Evolutionary conservation across 108 stramenopile species (phyloP).

Genomic region (Licmophora abbreviata): DNA sequence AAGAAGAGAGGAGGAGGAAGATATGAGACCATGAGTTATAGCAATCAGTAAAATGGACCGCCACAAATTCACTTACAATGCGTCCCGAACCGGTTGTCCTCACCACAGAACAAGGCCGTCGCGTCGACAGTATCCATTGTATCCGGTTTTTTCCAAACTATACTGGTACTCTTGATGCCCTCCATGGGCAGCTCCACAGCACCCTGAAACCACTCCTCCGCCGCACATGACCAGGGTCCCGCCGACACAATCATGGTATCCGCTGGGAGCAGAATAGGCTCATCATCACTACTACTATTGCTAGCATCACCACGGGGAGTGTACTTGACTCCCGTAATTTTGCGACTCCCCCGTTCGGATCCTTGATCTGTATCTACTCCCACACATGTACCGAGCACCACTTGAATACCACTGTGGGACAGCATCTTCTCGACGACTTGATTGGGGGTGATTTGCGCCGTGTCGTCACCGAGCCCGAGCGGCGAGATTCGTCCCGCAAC

Average conservation of each 20-base stretch:
- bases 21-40: not conserved
- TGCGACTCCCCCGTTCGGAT: conserved; percentile 14
- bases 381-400: conserved; percentile 60
- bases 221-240: conserved; percentile 75
- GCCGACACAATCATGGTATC: conserved; percentile 63
- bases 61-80: conserved; percentile 49
- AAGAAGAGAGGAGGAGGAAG: not conserved
- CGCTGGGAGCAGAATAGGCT: conserved; percentile 26
- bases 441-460: conserved; percentile 77
- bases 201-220: conserved; percentile 72
- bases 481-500: conserved; percentile 41
- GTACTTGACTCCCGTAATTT: conserved; percentile 55
- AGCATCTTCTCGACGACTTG: conserved; percentile 80
- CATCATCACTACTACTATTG: conserved; percentile 3
- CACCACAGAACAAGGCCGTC: conserved; percentile 93
- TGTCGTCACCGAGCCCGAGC: conserved; percentile 74
- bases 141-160: conserved; percentile 74
- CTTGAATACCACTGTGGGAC: conserved; percentile 27
- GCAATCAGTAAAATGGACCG: not conserved
- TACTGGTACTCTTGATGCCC: conserved; percentile 76
- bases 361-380: conserved; percentile 47
- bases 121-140: conserved; percentile 62
- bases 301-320: conserved; percentile 10
- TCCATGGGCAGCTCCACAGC: conserved; percentile 76
- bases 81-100: conserved; percentile 80